Base-by-base conservation (phyloP, 805 yeast genomes). In the Yarrowia sp. region DNA sequence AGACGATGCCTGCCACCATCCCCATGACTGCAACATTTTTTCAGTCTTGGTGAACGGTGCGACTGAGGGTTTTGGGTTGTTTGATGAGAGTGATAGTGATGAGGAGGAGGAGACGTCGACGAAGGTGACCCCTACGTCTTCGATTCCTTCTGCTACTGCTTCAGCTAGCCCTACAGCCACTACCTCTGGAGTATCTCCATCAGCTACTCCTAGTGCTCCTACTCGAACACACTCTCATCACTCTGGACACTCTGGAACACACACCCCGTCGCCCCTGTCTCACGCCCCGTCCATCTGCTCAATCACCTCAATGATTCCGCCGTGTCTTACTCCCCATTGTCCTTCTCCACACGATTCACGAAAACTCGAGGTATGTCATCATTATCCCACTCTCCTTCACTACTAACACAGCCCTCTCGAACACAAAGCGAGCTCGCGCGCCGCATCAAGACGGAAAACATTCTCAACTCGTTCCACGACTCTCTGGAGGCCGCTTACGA, bases 341-440 rank as follows among this genome's bases (percentile, higher is more conserved):
- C 43, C 14, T 42, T 35, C 41, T 48, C 53, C 42, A 13, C 42
- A 38, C 3, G 42, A 38, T 3, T 38, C 42, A 11, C 17, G 17
- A n/a, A 15, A 4, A 8, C 31, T 45, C 51, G 38, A 47, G 53
- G 53, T 50, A 50, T 50, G 58, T 33, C 13, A 15, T 13, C 6
- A 15, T 22, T 6, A 11, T 1, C 31, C 32, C 35, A 7, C 7
- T 3, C 4, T 7, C 32, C 39, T 22, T 22, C 28, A 22, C 6
- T 43, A 58, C 64, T 58, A 58, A 58, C 64, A 43, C 51, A 58
- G 64, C 64, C 64, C 14, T 35, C 64, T 1, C 50, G 64, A 18
- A 58, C 64, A 1, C 64, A 58, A 15, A 43, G 51, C n/a, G 64
- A 58, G 4, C 43, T 58, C 2, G 43, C 50, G 1, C 50, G 64